A percentile compares a stretch with the other conserved stretches of the same genome.
Evolutionary conservation across 2,329 filamentous ascomycete genomes (phyloP).

Genomic region (Cercospora sp.): DNA sequence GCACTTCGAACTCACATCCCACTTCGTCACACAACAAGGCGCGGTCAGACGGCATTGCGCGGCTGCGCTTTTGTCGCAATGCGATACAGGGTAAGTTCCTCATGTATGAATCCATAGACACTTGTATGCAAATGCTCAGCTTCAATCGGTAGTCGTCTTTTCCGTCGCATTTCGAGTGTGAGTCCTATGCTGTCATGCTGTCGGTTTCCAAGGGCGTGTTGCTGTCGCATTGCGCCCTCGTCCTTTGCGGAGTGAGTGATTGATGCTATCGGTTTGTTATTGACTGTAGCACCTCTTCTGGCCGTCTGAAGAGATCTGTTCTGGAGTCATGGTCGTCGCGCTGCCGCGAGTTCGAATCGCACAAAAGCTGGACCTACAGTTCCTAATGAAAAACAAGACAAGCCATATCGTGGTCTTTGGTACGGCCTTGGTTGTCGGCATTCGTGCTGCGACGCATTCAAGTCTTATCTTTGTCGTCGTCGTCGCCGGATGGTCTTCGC

Average conservation of each 20-base stretch:
- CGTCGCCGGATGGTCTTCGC: no score
- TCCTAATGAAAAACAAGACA: background rate
- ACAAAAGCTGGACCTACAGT: background rate
- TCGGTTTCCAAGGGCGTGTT: background rate
- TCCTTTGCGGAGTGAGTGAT: no score
- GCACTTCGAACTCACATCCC: background rate
- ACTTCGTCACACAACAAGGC: background rate
- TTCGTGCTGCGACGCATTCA: no score
- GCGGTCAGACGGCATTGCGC: background rate
- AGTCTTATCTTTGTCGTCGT: no score
- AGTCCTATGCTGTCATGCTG: background rate
- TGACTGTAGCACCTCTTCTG: background rate
- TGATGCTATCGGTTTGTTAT: background rate
- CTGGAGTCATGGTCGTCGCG: background rate
- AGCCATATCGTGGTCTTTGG: background rate
- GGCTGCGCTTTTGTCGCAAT: background rate
- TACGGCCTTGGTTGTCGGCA: no score
- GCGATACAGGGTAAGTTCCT: background rate
- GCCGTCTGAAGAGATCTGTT: background rate
- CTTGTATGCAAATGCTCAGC: background rate
- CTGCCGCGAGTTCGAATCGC: background rate
- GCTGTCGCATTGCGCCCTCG: background rate
- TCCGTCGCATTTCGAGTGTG: background rate
- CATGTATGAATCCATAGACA: background rate
- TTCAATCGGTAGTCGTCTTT: background rate